Evolutionary conservation across 73 alveolate species (phyloP), one percentile per base, ranked within the genome.

Genomic region (Breviolum minutum): DNA sequence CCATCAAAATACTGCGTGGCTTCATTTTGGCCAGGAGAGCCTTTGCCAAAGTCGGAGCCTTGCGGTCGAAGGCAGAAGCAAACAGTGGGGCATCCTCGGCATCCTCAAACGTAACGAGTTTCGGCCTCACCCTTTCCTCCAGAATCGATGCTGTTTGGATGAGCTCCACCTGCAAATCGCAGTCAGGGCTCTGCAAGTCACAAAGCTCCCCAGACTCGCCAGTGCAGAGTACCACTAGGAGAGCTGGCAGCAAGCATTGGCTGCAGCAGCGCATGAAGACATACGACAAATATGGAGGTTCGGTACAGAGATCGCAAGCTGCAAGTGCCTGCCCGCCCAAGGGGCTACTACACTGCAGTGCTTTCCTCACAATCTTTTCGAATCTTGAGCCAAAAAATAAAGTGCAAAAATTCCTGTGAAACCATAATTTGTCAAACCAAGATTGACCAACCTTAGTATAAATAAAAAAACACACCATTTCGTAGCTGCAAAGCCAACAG

Each of bases 131-230:
- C 69, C 91, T 48, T 6, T 63, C 62, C 77, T 90, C 96, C 81
- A 90, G 63, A 26, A 91, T 60, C 30, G 97, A 91, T 48, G 97
- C 73, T 16, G 97, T 91, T 22, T 91, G 97, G 77, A 91, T 91
- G 80, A 91, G 79, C 89, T 91, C 97, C 96, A 90, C 96, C 96
- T 90, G 73, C 92, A 22, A 48, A 40, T 24, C 30, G 19, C 85
- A 76, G 64, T 22, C 16, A 77, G 62, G 10, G 19, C 24, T 73
- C 91, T 82, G 91, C 71, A 82, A 61, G 12, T 82, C 91, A 61
- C 91, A 82, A 40, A 40, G 54, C 54, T 40, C 54, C 54, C 54
- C 54, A 40, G 5, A 3, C 54, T 40, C 54, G 54, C 5, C 54
- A 40, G 54, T 2, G 54, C 54, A 40, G 54, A 40, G 54, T 40